phyloP scores from a whole-genome alignment of 768 basidiomycete species.

The Rhodosporidiobolus sp. region DNA sequence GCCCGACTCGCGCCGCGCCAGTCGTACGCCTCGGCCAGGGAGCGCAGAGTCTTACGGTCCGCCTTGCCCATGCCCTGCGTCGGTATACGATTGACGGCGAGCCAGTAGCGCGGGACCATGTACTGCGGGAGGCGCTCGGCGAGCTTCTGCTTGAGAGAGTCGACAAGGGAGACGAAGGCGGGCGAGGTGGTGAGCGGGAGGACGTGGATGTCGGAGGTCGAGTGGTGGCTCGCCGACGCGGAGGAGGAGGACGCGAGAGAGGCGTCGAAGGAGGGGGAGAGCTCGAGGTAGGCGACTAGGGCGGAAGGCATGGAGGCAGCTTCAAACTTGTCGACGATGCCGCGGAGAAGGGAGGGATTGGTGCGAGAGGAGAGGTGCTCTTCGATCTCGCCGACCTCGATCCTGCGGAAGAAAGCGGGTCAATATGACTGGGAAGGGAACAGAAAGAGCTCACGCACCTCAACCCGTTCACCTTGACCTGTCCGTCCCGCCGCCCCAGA shows the following conservation, averaged over 20 bases:
- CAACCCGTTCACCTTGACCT: constrained; percentile 40
- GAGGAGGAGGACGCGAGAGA: background rate
- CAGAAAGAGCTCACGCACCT: constrained; percentile 3
- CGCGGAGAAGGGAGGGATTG: constrained; percentile 20
- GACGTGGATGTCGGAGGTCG: constrained; percentile 5
- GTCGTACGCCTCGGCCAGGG: constrained; percentile 16
- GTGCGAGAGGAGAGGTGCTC: constrained; percentile 24
- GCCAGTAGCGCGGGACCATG: constrained; percentile 40
- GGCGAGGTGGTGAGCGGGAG: background rate
- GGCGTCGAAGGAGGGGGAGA: constrained; percentile 8
- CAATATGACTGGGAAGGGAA: too few relatives aligned
- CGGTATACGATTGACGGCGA: constrained; percentile 32
- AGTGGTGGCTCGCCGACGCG: background rate
- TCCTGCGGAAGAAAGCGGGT: background rate
- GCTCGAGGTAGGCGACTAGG: constrained; percentile 38
- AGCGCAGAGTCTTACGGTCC: constrained; percentile 28
- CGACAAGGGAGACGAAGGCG: constrained; percentile 10
- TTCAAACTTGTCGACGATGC: constrained; percentile 40
- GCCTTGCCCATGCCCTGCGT: constrained; percentile 41
- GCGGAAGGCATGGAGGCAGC: constrained; percentile 12
- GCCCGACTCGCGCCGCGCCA: constrained; percentile 10
- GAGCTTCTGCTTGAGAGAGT: constrained; percentile 6
- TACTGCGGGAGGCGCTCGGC: constrained; percentile 23
- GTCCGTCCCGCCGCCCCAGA: constrained; percentile 34
- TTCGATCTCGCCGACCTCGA: constrained; percentile 41